Evolutionary conservation across 345 rosid species (phyloP).

Genomic region (Brassica nigra): DNA sequence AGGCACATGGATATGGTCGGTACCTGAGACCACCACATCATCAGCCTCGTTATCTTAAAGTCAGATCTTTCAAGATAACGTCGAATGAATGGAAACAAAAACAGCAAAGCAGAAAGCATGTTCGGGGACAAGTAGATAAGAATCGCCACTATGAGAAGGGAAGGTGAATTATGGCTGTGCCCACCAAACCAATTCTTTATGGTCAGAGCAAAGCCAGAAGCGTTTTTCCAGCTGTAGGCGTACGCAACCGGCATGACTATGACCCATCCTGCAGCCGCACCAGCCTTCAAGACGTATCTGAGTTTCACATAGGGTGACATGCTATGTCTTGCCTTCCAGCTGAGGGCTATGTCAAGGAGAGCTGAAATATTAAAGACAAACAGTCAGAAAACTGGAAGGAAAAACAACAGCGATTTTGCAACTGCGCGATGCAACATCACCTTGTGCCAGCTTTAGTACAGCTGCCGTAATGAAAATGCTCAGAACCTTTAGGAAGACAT

Average conservation of each 20-base stretch:
- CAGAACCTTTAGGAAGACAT: slow-evolving; percentile 56
- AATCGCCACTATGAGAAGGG: slow-evolving; percentile 50
- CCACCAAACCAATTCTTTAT: slow-evolving; percentile 63
- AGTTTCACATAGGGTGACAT: slow-evolving; percentile 53
- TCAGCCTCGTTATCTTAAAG: slow-evolving; percentile 49
- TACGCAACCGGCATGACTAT: slow-evolving; percentile 55
- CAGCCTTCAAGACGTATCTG: slow-evolving; percentile 55
- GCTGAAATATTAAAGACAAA: slow-evolving; percentile 41
- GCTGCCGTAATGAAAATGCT: slow-evolving; percentile 71
- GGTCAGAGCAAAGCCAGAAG: slow-evolving; percentile 52
- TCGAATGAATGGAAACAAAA: slow-evolving; percentile 55
- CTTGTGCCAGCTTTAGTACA: slow-evolving; percentile 58
- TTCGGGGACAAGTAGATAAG: slow-evolving; percentile 57
- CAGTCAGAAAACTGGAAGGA: slow-evolving; percentile 15
- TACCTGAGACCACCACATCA: slow-evolving; percentile 80
- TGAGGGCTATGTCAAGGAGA: slow-evolving; percentile 53
- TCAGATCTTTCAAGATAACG: slow-evolving; percentile 55
- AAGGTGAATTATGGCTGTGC: slow-evolving; percentile 47
- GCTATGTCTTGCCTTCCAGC: slow-evolving; percentile 55
- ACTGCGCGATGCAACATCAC: slow-evolving; percentile 33
- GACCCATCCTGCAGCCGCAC: slow-evolving; percentile 56
- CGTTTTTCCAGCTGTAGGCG: slow-evolving; percentile 55
- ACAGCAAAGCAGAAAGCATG: slow-evolving; percentile 53
- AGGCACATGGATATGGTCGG: slow-evolving; percentile 15
- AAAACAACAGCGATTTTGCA: background rate